Base-by-base conservation (phyloP, 805 yeast genomes). In the Novakomyces olei region DNA sequence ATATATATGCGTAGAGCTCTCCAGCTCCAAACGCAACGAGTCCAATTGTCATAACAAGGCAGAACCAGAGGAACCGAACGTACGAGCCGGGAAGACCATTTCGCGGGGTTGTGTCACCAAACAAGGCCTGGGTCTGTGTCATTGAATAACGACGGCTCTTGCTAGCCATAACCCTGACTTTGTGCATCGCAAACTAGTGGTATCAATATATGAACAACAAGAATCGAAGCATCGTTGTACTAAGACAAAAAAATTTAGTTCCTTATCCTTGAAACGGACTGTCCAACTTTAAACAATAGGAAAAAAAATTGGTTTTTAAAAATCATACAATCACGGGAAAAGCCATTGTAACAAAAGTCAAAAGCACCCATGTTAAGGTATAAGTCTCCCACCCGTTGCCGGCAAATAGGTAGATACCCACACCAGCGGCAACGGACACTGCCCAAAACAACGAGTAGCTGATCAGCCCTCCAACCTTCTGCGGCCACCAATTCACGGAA, bases 401-500 rank as follows among this genome's bases (percentile, higher is more conserved):
- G 12, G 27, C 15, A 12, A 25, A 7, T 17, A 30, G 23, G 16
- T 30, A 30, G 28, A 30, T 25, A 12, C 14, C 33, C 27, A 23
- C 15, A 8, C 33, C 33, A 10, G 17, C 15, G 8, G 23, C 17
- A 10, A 30, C 9, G 16, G 26, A 19, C 16, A 22, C 12, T 8
- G 14, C 12, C 33, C 33, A 30, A 16, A 30, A 23, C 15, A 30
- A 16, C 17, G 23, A 5, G 24, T 30, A 30, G 15, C 19, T 22
- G 5, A 18, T 14, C 1, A 19, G 17, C 15, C 28, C 33, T 2
- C 33, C 27, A 5, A 30, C 14, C 24, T 23, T 19, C 16, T 20
- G 16, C 7, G 33, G 27, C 23, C 29, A 30, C 33, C 33, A 30
- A 15, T 22, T 30, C n/a, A 30, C 26, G 24, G 33, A 20, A n/a